Evolutionary conservation across 2,329 filamentous ascomycete species (phyloP).

Genomic region (Talaromyces sp.): DNA sequence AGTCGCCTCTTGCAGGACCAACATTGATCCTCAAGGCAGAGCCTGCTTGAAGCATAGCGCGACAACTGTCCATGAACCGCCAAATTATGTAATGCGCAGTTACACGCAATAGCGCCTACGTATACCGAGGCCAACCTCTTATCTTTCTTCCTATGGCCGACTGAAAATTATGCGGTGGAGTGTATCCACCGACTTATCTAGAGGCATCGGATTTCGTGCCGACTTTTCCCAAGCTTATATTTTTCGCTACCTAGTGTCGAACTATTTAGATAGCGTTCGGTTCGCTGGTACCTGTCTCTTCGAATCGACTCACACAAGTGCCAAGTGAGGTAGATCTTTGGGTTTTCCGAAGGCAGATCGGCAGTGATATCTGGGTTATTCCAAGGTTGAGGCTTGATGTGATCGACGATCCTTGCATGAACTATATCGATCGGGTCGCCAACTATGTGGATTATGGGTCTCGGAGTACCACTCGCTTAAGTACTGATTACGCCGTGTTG

Average conservation of each 20-base stretch:
- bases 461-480: neutral
- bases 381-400: neutral
- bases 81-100: neutral
- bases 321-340: neutral
- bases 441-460: neutral
- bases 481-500: neutral
- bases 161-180: neutral
- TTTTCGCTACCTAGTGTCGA: neutral
- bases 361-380: neutral
- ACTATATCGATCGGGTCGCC: neutral
- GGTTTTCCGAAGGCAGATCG: neutral
- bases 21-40: neutral
- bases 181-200: neutral
- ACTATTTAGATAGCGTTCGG: neutral
- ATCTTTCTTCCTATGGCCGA: neutral
- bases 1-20: neutral
- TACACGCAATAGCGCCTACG: too few species aligned
- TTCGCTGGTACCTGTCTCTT: neutral
- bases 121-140: neutral
- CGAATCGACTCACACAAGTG: neutral
- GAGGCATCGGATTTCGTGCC: conserved; percentile 1
- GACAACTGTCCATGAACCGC: neutral
- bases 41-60: neutral
- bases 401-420: neutral
- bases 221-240: neutral